Evolutionary conservation across 2,329 filamentous ascomycete species (phyloP).

Genomic region (Arthrocladium fulminans): DNA sequence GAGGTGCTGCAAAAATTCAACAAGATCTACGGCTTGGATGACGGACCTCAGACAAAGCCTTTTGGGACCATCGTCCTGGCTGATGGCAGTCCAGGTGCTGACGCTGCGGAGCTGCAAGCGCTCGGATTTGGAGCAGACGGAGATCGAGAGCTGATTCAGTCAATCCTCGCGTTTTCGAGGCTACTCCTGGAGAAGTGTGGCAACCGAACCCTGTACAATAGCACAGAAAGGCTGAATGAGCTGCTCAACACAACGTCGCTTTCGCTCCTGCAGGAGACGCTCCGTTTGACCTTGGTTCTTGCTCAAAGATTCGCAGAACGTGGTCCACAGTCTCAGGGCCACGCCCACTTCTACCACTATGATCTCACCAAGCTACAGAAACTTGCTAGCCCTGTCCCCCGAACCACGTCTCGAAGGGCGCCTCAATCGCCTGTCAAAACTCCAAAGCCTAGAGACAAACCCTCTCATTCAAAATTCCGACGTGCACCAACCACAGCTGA

Average conservation of each 20-base stretch:
- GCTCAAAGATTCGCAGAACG: slow-evolving; percentile 72
- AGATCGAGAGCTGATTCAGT: slow-evolving; percentile 70
- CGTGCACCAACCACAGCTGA: slow-evolving; percentile 45
- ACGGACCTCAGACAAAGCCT: slow-evolving; percentile 69
- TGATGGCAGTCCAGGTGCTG: slow-evolving; percentile 39
- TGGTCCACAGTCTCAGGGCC: slow-evolving; percentile 62
- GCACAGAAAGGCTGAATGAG: slow-evolving; percentile 80
- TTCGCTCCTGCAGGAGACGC: slow-evolving; percentile 64
- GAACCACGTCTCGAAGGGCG: slow-evolving; percentile 52
- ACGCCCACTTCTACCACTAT: slow-evolving; percentile 73
- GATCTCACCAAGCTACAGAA: slow-evolving; percentile 71
- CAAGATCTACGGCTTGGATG: slow-evolving; percentile 66
- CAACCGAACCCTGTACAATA: slow-evolving; percentile 91
- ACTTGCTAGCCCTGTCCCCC: slow-evolving; percentile 72
- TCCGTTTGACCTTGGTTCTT: slow-evolving; percentile 74
- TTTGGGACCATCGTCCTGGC: slow-evolving; percentile 61
- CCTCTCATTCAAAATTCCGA: slow-evolving; percentile 28
- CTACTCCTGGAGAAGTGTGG: slow-evolving; percentile 89
- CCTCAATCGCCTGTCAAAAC: slow-evolving; percentile 44
- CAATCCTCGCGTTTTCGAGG: slow-evolving; percentile 74
- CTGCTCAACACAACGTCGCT: slow-evolving; percentile 81
- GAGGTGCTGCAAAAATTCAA: slow-evolving; percentile 74
- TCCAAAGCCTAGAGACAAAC: slow-evolving; percentile 70
- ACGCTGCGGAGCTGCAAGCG: slow-evolving; percentile 43
- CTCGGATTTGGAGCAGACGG: slow-evolving; percentile 64